phyloP scores from a whole-genome alignment of 106 monocot species.

The Agapanthus africanus region DNA sequence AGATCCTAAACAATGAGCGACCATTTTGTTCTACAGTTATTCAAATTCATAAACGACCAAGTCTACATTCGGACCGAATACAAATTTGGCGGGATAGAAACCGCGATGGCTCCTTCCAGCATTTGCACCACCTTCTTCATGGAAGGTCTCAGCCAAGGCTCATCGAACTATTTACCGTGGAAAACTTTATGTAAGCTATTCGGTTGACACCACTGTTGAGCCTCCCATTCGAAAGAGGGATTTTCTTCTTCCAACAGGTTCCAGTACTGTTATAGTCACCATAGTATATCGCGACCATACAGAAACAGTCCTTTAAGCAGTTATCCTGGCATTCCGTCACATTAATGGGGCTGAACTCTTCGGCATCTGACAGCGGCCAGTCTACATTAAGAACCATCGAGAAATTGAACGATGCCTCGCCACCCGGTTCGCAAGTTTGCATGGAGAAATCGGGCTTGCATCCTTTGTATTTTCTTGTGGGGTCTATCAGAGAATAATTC shows the following conservation, averaged over 20 bases:
- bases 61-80: no score
- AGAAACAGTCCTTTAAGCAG: slow-evolving; percentile 35
- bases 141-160: no score
- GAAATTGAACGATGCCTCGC: slow-evolving; percentile 15
- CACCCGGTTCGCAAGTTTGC: slow-evolving; percentile 22
- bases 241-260: background rate
- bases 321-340: background rate
- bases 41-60: no score
- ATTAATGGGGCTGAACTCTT: background rate
- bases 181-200: background rate
- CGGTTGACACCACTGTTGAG: background rate
- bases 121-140: no score
- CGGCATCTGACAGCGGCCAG: background rate
- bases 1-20: no score
- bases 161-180: no score
- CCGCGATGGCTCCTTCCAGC: no score
- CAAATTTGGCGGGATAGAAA: no score
- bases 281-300: slow-evolving; percentile 6
- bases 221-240: slow-evolving; percentile 14
- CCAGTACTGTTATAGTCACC: background rate
- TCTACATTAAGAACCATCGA: background rate
- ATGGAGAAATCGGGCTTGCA: slow-evolving; percentile 25
- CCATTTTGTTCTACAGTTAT: no score
- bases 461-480: slow-evolving; percentile 26
- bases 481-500: slow-evolving; percentile 20